phyloP scores from a whole-genome alignment of 192 early-diverging fungal genomes.

The Entomortierella parvispora region DNA sequence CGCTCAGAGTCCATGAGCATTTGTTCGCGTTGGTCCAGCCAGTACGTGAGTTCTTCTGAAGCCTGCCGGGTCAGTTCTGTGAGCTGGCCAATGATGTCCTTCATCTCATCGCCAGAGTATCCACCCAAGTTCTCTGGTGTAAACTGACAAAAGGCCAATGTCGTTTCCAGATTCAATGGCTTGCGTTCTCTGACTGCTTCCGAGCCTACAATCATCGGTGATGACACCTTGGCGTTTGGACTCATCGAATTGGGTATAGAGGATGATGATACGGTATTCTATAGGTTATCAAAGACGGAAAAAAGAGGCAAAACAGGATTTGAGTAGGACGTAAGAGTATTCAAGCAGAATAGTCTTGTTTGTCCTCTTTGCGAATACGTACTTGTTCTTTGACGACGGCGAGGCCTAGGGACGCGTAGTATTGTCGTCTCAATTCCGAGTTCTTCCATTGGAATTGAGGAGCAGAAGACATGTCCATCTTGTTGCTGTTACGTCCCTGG shows the following conservation, averaged over 20 bases:
- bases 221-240: constrained; percentile 28
- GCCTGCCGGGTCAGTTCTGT: constrained; percentile 61
- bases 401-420: constrained; percentile 52
- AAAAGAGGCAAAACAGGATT: neutral
- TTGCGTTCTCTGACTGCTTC: constrained; percentile 26
- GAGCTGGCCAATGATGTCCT: constrained; percentile 58
- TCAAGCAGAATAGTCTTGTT: too few relatives aligned
- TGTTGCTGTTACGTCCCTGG: constrained; percentile 12
- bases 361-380: too few relatives aligned
- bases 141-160: constrained; percentile 33
- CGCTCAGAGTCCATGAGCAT: constrained; percentile 71
- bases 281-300: neutral
- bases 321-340: too few relatives aligned
- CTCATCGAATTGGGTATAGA: constrained; percentile 14
- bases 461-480: constrained; percentile 7
- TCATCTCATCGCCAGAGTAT: constrained; percentile 60
- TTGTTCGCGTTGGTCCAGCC: constrained; percentile 69
- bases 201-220: constrained; percentile 28
- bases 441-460: constrained; percentile 58
- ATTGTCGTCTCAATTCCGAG: constrained; percentile 48
- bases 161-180: constrained; percentile 27
- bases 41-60: constrained; percentile 61
- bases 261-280: neutral
- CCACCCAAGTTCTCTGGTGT: constrained; percentile 58
- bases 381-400: constrained; percentile 34